Base-by-base conservation (phyloP, 139 green algal species). In the Micractinium conductrix region DNA sequence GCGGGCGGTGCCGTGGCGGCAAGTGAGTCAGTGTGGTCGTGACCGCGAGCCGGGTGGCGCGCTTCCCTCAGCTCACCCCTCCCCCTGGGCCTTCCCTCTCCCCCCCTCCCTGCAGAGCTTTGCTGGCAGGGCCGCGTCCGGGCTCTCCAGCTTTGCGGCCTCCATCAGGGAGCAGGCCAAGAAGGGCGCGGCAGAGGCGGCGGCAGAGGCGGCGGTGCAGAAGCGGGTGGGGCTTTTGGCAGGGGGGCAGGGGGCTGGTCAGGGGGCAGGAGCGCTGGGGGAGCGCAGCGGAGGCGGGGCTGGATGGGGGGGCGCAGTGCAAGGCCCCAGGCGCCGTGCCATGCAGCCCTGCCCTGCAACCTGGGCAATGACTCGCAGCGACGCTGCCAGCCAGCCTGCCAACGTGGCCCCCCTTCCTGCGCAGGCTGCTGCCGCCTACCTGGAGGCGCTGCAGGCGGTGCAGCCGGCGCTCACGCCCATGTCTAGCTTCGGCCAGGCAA, bases 371-470 rank as follows among this genome's bases (percentile, higher is more conserved):
- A n/a, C n/a, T n/a, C n/a, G 28, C 22, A 38, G 48, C 10, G 48
- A 58, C 28, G 26, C 24, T 69, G 60, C 22, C 60, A 26, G 26
- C 60, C 60, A 38, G 26, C 17, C 6, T 38, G 17, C 8, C 60
- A 17, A 19, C 4, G 60, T 35, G 4, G 4, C 24, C 24, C 33
- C 35, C 37, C 69, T 53, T 58, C 12, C 48, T 58, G 48, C 26
- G 53, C 60, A 87, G 37, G 86, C 76, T 35, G 68, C 65, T 1
- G 37, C 53, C n/a, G 79, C 85, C 6, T 90, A 88, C 76, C 58
- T 92, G n/a, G 79, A 92, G 48, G 83, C 88, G n/a, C 82, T 93
- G 40, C 79, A 81, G 71, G 21, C 38, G 43, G 45, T 85, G 40
- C 37, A 85, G 30, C 79, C 84, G 3, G n/a, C 76, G 5, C 44